These are phyloP conservation scores for Pleurotus salmoneostramineus DNA, from an alignment of 768 basidiomycete genomes.

Conservation along the genomic window DNA sequence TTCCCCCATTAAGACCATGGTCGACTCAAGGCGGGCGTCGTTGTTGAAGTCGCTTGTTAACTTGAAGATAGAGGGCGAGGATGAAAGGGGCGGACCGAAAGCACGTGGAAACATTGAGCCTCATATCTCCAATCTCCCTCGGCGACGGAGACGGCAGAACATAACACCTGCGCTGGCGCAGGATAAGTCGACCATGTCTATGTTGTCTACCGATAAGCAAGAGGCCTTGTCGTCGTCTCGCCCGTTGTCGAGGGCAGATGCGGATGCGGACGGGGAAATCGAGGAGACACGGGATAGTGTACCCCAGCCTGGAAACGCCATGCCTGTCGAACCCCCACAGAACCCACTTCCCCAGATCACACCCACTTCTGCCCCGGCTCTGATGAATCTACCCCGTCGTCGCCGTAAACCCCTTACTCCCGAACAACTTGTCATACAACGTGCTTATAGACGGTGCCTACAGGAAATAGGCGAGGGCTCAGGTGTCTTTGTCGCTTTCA, in stretches of 20 bases:
- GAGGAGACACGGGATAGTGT: neutral
- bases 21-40: neutral
- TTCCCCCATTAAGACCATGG: neutral
- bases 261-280: neutral
- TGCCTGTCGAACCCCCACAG: neutral
- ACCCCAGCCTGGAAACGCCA: neutral
- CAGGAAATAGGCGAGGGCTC: conserved; percentile 3
- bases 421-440: conserved; percentile 5
- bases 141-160: neutral
- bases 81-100: neutral
- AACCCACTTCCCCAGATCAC: neutral
- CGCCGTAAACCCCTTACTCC: conserved; percentile 1
- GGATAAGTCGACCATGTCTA: neutral
- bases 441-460: conserved; percentile 4
- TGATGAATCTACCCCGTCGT: conserved; percentile 3
- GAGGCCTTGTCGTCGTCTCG: neutral
- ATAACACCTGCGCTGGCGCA: neutral
- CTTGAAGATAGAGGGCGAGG: neutral
- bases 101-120: conserved; percentile 8
- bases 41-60: neutral
- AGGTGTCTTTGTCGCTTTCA: conserved; percentile 6
- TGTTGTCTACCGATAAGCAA: neutral
- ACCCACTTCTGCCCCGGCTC: neutral
- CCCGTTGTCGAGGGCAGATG: neutral
- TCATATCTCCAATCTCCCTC: conserved; percentile 4